phyloP scores from a whole-genome alignment of 305 asterid genomes.

The Rubia peregrina region DNA sequence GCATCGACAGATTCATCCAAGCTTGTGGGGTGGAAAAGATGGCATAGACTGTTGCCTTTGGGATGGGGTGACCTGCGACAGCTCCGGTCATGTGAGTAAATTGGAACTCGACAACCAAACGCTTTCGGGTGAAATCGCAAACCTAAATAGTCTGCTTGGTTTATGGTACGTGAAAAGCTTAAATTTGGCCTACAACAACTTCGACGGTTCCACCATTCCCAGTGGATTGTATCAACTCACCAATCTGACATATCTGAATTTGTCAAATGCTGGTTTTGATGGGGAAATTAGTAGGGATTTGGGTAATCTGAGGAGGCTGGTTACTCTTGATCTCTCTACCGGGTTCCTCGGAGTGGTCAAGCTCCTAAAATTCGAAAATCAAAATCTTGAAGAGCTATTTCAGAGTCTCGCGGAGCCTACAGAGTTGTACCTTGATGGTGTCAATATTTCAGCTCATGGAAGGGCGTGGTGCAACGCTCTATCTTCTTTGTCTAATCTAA shows the following conservation, averaged over 20 bases:
- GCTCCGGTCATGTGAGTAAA: conserved; percentile 34
- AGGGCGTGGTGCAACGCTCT: conserved; percentile 39
- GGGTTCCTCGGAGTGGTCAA: conserved; percentile 6
- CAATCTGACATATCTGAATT: conserved; percentile 38
- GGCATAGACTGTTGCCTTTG: too few relatives aligned
- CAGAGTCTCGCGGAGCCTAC: conserved; percentile 33
- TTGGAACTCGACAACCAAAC: conserved; percentile 34
- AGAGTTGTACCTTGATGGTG: conserved; percentile 58
- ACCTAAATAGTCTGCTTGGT: conserved; percentile 32
- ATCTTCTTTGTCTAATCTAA: conserved; percentile 38
- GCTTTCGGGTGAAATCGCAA: conserved; percentile 31
- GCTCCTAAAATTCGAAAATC: conserved; percentile 41
- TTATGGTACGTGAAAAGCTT: conserved; percentile 37
- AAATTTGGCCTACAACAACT: conserved; percentile 50
- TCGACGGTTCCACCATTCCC: conserved; percentile 34
- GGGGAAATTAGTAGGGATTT: conserved; percentile 48
- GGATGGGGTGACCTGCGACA: conserved; percentile 33
- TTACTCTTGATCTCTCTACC: conserved; percentile 46
- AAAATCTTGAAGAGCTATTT: conserved; percentile 36
- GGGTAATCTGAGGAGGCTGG: conserved; percentile 33
- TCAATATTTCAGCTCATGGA: conserved; percentile 27
- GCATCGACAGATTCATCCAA: too few relatives aligned
- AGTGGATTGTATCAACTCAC: conserved; percentile 33
- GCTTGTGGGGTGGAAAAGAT: too few relatives aligned
- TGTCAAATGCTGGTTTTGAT: conserved; percentile 48